Percentiles rank a stretch among this genome's conserved stretches.
Conservation (phyloP, 495 filamentous ascomycete species). For the Chlorociboria aeruginascens region DNA sequence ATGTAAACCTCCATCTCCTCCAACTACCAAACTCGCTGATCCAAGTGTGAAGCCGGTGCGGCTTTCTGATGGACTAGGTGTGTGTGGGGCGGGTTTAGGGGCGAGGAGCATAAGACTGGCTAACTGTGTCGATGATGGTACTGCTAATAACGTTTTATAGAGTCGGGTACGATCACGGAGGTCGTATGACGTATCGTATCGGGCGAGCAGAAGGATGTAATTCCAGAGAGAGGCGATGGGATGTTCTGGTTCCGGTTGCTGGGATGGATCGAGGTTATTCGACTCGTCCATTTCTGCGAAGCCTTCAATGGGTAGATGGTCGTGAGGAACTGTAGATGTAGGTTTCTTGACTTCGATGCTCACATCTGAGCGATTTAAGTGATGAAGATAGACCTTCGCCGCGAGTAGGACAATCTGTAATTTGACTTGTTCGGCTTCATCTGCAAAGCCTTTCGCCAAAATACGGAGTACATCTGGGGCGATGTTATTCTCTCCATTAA, state of each 20-base stretch:
- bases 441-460: constrained; percentile 68
- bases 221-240: constrained; percentile 67
- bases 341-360: not conserved
- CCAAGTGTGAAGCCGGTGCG: constrained; percentile 67
- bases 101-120: constrained; percentile 83
- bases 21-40: constrained; percentile 73
- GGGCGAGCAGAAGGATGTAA: constrained; percentile 71
- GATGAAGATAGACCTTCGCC: constrained; percentile 87
- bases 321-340: constrained; percentile 3
- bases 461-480: constrained; percentile 90
- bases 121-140: constrained; percentile 65
- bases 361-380: constrained; percentile 61
- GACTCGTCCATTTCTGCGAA: constrained; percentile 20
- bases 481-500: constrained; percentile 70
- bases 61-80: constrained; percentile 71
- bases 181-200: constrained; percentile 92
- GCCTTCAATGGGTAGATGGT: constrained; percentile 18
- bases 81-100: constrained; percentile 84
- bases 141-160: constrained; percentile 71
- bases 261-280: constrained; percentile 15
- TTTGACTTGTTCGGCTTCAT: constrained; percentile 77
- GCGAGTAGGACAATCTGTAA: constrained; percentile 84
- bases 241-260: constrained; percentile 38
- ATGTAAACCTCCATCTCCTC: constrained; percentile 55
- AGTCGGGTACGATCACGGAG: constrained; percentile 81